These are phyloP conservation scores for Dianthus caryophyllus DNA, from an alignment of 148 eudicot genomes.

Conservation along the genomic window DNA sequence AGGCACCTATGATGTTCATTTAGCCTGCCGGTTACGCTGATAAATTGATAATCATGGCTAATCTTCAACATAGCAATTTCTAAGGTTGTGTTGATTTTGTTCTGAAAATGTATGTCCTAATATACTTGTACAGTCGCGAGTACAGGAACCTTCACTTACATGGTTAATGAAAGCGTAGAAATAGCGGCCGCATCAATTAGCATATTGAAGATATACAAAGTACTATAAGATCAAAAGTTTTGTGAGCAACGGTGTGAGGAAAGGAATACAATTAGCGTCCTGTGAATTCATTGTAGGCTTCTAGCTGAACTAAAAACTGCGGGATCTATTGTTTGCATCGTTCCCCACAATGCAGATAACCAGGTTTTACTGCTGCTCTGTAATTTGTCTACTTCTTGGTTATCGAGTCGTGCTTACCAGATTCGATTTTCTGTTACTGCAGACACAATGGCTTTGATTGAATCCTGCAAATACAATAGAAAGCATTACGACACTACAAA, in stretches of 20 bases:
- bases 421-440: conserved; percentile 58
- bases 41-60: no score
- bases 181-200: background rate
- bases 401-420: conserved; percentile 35
- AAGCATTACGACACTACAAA: background rate
- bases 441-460: conserved; percentile 59
- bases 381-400: background rate
- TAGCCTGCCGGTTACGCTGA: no score
- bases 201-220: background rate
- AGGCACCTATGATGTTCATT: no score
- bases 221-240: background rate
- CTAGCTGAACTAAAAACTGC: background rate
- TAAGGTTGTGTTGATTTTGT: no score
- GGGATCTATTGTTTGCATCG: background rate
- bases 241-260: background rate
- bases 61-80: no score
- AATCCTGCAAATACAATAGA: conserved; percentile 44
- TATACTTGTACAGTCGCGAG: no score
- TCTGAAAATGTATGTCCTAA: no score
- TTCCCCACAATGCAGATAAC: background rate
- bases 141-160: no score
- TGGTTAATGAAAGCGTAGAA: background rate
- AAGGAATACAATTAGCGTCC: background rate
- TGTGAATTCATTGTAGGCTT: background rate
- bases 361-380: background rate